A percentile compares a stretch with the other conserved stretches of the same genome.
Evolutionary conservation across 164 flowering plant species (phyloP).

Genomic region (Vitis amurensis): DNA sequence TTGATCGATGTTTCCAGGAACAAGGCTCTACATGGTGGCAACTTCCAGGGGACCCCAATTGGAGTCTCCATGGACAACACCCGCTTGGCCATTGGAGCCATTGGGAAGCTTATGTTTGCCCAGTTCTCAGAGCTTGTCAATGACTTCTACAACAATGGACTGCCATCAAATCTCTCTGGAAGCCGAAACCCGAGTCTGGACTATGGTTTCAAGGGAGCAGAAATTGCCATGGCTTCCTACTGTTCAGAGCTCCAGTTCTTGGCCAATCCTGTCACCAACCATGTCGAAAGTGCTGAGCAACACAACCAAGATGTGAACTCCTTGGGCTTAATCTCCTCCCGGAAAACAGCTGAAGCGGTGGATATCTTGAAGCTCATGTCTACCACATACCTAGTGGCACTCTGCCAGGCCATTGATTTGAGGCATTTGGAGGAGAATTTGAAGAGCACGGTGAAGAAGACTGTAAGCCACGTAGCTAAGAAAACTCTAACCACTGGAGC

Average conservation of each 20-base stretch:
- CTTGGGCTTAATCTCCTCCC: constrained; percentile 2
- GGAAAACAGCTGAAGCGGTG: constrained; percentile 14
- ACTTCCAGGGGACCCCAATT: constrained; percentile 5
- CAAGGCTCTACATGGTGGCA: background rate
- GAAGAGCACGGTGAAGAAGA: constrained; percentile 11
- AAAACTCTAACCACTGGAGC: background rate
- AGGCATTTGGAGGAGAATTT: constrained; percentile 18
- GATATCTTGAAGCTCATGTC: constrained; percentile 18
- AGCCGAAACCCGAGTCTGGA: constrained; percentile 15
- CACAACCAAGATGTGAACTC: constrained; percentile 18
- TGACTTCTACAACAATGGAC: too few relatives aligned
- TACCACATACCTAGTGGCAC: constrained; percentile 7
- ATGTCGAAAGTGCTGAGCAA: constrained; percentile 13
- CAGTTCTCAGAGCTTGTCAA: too few relatives aligned
- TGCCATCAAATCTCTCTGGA: too few relatives aligned
- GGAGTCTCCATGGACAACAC: constrained; percentile 5
- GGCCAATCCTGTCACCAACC: constrained; percentile 10
- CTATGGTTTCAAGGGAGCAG: constrained; percentile 8
- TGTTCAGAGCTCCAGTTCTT: constrained; percentile 1
- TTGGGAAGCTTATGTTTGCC: background rate
- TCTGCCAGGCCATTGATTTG: constrained; percentile 18
- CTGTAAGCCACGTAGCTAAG: constrained; percentile 11
- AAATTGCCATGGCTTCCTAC: background rate
- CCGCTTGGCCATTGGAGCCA: too few relatives aligned
- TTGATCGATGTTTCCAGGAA: too few relatives aligned